Conservation (phyloP, 441 rosid species). For the Kokia cookei region DNA sequence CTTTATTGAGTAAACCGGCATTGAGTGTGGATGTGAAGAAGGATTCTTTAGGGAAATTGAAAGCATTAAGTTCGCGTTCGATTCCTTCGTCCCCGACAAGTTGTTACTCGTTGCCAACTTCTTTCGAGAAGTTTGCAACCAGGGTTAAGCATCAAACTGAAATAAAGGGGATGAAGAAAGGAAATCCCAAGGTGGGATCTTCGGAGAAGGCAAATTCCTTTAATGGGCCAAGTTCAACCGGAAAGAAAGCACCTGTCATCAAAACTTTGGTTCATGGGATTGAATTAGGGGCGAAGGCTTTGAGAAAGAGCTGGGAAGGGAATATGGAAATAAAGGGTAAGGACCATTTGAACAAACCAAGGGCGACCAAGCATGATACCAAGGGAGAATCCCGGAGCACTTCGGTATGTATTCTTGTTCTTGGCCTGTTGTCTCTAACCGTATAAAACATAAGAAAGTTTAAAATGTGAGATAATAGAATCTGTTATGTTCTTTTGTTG, state of each 20-base stretch:
- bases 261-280: conserved; percentile 66
- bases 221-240: conserved; percentile 39
- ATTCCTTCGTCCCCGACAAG: conserved; percentile 88
- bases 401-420: conserved; percentile 46
- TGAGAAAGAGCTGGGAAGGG: conserved; percentile 98
- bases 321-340: conserved; percentile 56
- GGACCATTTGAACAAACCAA: conserved; percentile 36
- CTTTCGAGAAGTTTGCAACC: conserved; percentile 75
- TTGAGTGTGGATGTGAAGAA: conserved; percentile 53
- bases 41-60: conserved; percentile 42
- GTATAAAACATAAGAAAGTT: background rate
- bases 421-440: background rate
- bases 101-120: conserved; percentile 81
- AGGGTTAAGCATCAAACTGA: conserved; percentile 77
- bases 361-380: conserved; percentile 34
- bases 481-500: background rate
- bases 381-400: conserved; percentile 47
- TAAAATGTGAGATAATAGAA: background rate
- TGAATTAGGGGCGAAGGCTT: conserved; percentile 86
- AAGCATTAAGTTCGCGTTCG: conserved; percentile 53
- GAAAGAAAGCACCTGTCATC: conserved; percentile 51
- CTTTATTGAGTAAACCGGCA: conserved; percentile 37
- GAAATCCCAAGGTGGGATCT: conserved; percentile 34
- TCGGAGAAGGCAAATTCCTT: conserved; percentile 44
- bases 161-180: conserved; percentile 48